These are phyloP conservation scores for Cyberlindnera xishuangbannaensis DNA, from an alignment of 805 yeast genomes.

Conservation along the genomic window DNA sequence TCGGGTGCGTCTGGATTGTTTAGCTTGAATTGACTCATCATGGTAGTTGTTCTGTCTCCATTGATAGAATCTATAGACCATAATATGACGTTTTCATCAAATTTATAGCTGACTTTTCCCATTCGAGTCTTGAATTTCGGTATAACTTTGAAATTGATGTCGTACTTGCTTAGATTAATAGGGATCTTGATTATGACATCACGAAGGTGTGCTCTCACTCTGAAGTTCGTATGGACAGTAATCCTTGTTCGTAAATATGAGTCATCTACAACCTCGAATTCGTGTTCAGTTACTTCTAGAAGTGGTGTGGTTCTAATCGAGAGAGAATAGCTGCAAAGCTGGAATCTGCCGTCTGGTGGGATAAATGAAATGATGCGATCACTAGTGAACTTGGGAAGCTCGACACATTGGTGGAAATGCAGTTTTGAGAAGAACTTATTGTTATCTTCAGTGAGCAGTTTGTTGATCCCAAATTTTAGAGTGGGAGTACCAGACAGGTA, in stretches of 20 bases:
- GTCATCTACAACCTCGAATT: conserved; percentile 2
- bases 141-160: conserved; percentile 39
- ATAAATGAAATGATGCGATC: conserved; percentile 62
- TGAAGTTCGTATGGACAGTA: conserved; percentile 51
- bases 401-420: conserved; percentile 86
- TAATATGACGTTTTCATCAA: conserved; percentile 61
- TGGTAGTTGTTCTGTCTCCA: conserved; percentile 49
- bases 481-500: conserved; percentile 89
- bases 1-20: conserved; percentile 20
- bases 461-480: conserved; percentile 72
- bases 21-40: conserved; percentile 49
- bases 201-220: conserved; percentile 55
- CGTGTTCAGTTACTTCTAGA: conserved; percentile 12
- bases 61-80: conserved; percentile 69
- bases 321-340: conserved; percentile 38
- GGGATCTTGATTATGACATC: conserved; percentile 59
- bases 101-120: conserved; percentile 66
- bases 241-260: conserved; percentile 7
- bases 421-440: conserved; percentile 51
- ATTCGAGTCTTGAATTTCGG: conserved; percentile 65
- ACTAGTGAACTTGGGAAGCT: conserved; percentile 47
- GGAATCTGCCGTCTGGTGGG: conserved; percentile 88
- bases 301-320: conserved; percentile 32
- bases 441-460: conserved; percentile 28
- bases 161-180: conserved; percentile 37